These are phyloP conservation scores for Rhizopus microsporus DNA, from an alignment of 371 early-diverging fungal species.

Conservation along the genomic window DNA sequence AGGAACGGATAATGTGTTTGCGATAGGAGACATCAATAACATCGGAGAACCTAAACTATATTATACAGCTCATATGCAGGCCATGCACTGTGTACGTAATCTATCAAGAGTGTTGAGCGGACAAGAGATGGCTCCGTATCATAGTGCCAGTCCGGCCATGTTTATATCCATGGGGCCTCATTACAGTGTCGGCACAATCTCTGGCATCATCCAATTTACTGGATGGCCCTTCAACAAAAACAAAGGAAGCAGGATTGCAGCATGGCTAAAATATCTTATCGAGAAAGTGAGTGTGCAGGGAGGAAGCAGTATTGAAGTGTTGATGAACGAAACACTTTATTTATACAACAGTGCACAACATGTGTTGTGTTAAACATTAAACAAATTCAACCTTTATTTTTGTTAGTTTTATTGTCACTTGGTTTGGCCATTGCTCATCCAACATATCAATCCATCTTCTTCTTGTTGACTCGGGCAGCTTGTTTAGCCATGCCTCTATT, in stretches of 20 bases:
- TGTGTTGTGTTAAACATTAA: neutral
- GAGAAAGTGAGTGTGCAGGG: conserved; percentile 13
- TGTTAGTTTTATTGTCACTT: conserved; percentile 45
- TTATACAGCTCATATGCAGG: conserved; percentile 49
- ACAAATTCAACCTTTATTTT: conserved; percentile 42
- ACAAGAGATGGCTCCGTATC: conserved; percentile 21
- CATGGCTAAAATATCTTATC: conserved; percentile 26
- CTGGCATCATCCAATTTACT: conserved; percentile 19
- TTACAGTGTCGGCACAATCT: conserved; percentile 24
- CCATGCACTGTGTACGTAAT: conserved; percentile 31
- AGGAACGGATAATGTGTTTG: conserved; percentile 25
- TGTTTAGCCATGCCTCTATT: conserved; percentile 37
- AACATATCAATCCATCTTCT: conserved; percentile 51
- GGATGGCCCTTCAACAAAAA: conserved; percentile 33
- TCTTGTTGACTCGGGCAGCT: conserved; percentile 31
- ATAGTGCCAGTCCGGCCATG: conserved; percentile 23
- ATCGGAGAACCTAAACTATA: conserved; percentile 43
- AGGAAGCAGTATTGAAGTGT: neutral
- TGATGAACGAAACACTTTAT: conserved; percentile 1
- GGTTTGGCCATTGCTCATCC: conserved; percentile 45
- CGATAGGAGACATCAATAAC: conserved; percentile 37
- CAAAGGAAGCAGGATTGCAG: conserved; percentile 30
- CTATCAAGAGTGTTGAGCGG: conserved; percentile 15
- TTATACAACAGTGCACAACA: neutral
- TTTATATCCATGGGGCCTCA: conserved; percentile 37